These are phyloP conservation scores for Histomonas meleagridis DNA, from an alignment of 208 protist species.

Conservation along the genomic window DNA sequence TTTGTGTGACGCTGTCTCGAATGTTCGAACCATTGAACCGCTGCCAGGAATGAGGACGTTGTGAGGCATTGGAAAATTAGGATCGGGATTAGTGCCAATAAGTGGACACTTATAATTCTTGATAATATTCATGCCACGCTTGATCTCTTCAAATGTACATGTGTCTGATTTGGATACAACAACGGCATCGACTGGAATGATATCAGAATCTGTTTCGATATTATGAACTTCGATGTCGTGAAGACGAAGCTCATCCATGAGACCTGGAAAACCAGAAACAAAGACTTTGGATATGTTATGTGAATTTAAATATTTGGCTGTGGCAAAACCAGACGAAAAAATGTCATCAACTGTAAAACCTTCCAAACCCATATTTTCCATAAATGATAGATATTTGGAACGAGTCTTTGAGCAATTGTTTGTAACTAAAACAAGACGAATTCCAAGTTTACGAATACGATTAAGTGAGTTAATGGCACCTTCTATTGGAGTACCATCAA, in stretches of 20 bases:
- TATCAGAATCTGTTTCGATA: neutral
- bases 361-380: neutral
- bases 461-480: neutral
- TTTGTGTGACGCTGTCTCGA: neutral
- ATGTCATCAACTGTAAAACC: neutral
- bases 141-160: neutral
- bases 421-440: neutral
- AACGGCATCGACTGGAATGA: neutral
- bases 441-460: neutral
- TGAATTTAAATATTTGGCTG: neutral
- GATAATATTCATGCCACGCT: neutral
- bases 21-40: neutral
- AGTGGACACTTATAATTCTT: neutral
- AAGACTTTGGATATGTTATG: neutral
- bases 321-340: constrained; percentile 1
- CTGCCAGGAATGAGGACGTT: neutral
- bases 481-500: neutral
- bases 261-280: neutral
- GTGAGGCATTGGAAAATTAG: neutral
- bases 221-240: constrained; percentile 15
- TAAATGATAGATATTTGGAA: neutral
- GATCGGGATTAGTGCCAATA: constrained; percentile 19
- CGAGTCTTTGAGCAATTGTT: constrained; percentile 32
- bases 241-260: neutral
- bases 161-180: neutral